Evolutionary conservation across 805 yeast species (phyloP), one percentile per base, ranked within the genome.

Genomic region (Debaryomyces castellii): DNA sequence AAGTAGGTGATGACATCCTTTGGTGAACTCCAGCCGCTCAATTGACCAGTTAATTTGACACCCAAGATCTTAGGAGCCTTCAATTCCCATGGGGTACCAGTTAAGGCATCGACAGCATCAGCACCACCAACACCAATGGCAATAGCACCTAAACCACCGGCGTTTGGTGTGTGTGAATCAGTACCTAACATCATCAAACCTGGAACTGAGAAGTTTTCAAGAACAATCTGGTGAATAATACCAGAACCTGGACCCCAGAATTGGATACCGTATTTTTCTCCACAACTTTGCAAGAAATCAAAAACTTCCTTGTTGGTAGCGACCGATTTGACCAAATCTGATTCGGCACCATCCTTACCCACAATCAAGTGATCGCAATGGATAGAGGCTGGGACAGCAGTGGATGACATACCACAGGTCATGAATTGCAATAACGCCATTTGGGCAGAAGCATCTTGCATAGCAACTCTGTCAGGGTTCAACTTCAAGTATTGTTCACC

Each of bases 41-140:
- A 77, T 62, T 78, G 62, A 52, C 99, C 99, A 35, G 94, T 88
- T 60, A 94, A 81, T 70, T 89, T 87, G 58, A 94, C 96, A 71
- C 99, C 99, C 53, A 94, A 74, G 36, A 90, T 75, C 72, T 89
- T 89, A 57, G 99, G 99, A 45, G 98, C 98, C 76, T 91, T 91
- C 68, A 94, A 81, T 74, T 94, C 99, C 99, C 99, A 94, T 47
- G 99, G 97, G 24, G 94, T 85, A 54, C 94, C 96, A 37, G 98
- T 90, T 63, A 94, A 74, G 42, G 94, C 99, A 69, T 94, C 99
- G 45, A 94, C 99, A 34, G 99, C 99, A 72, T 94, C 99, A 45
- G 99, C 99, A 77, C 99, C 99, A 73, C 99, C 99, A 34, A 94
- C 99, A 73, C 99, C 99, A 65, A 94, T 94, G 59, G 99, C 98